Evolutionary conservation across 805 yeast species (phyloP).

Genomic region (Candida oleophila): DNA sequence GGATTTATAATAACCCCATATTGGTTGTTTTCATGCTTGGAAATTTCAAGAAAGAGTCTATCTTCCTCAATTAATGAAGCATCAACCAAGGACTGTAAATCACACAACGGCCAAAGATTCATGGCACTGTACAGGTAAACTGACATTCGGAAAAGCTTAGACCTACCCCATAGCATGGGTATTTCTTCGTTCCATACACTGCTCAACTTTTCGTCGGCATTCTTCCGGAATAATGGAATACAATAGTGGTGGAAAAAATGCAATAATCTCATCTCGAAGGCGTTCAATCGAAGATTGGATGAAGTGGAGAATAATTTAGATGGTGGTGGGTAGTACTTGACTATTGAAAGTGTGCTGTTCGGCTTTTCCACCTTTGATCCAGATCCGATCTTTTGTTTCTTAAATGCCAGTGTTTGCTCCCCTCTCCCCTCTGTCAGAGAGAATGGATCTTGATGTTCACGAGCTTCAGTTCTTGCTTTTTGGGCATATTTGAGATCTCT

Average conservation of each 20-base stretch:
- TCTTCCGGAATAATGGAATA: conserved; percentile 24
- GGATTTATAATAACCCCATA: neutral
- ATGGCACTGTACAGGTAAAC: conserved; percentile 24
- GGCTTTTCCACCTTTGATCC: no score
- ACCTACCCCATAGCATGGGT: conserved; percentile 22
- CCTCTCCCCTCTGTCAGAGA: neutral
- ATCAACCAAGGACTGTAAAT: conserved; percentile 11
- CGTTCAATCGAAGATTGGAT: conserved; percentile 12
- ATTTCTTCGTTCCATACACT: conserved; percentile 24
- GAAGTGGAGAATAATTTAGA: conserved; percentile 10
- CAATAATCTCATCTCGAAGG: conserved; percentile 23
- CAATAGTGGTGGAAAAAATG: conserved; percentile 29
- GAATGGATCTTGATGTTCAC: neutral
- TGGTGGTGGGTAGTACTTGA: neutral
- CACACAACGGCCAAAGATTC: conserved; percentile 24
- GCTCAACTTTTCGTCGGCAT: conserved; percentile 18
- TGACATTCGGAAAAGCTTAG: conserved; percentile 25
- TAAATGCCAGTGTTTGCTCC: neutral
- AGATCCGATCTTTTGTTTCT: neutral
- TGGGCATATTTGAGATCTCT: neutral
- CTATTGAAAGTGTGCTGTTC: neutral
- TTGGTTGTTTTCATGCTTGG: neutral
- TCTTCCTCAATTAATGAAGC: conserved; percentile 1
- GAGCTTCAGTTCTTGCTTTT: neutral
- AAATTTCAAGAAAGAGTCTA: neutral